Base-by-base conservation (phyloP, 208 protist species). In the Crithidia brevicula region DNA sequence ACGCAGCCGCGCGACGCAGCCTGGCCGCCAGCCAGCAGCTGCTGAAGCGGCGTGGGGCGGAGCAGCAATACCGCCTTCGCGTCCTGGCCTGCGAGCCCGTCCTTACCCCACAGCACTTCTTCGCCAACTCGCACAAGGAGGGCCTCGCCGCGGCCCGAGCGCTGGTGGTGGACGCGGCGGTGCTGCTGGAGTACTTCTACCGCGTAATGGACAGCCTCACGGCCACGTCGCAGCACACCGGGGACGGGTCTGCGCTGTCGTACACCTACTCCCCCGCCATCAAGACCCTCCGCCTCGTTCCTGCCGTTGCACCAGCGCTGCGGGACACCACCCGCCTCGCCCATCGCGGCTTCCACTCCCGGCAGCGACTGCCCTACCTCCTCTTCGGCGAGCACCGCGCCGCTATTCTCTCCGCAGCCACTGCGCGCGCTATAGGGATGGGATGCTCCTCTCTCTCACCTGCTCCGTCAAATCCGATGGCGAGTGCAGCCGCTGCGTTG, bases 121-220 rank as follows among this genome's bases (percentile, higher is more conserved):
- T 63, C 23, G 53, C 33, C 11, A 22, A 2, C 16, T 63, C 65
- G n/a, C 40, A 25, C 0, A 63, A 61, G 45, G 65, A 71, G 11
- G 65, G 52, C 6, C 65, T 71, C 4, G 65, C 65, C 2, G 65
- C 65, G 5, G 54, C 65, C 20, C 54, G 54, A 3, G 43, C 54
- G 16, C 45, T 71, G 18, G 22, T 71, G 25, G 65, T 47, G 22
- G 65, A 71, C 30, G 40, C 65, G 0, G 36, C 65, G n/a, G 65
- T 45, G 43, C 54, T 71, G 27, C 42, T 71, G 25, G 22, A 57
- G 20, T 71, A 57, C 54, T 63, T 57, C 54, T 63, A 47, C 34
- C 27, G 27, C 15, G 52, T 38, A 3, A 6, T 71, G 22, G 65
- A 62, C 13, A 23, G 9, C 16, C 18, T 62, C 11, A 16, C 53